Percentiles rank a stretch among this genome's conserved stretches.
phyloP scores from a whole-genome alignment of 768 basidiomycete genomes.

The Lentinula raphanica region DNA sequence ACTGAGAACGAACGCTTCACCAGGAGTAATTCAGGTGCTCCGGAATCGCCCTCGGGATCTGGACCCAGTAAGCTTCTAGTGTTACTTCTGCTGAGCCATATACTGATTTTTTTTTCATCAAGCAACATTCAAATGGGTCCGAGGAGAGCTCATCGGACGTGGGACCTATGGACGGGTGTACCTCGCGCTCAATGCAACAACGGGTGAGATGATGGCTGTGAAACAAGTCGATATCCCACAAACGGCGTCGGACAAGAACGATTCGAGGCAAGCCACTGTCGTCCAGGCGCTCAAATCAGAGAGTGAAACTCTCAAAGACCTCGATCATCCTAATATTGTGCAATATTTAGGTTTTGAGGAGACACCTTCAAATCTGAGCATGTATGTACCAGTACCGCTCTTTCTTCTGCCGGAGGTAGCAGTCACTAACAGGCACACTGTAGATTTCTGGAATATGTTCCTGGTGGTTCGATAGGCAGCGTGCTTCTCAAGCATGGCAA shows the following conservation, averaged over 20 bases:
- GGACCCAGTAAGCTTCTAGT: constrained; percentile 56
- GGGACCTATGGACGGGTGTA: constrained; percentile 97
- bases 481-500: constrained; percentile 88
- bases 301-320: constrained; percentile 92
- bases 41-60: constrained; percentile 54
- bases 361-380: constrained; percentile 82
- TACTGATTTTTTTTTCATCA: constrained; percentile 18
- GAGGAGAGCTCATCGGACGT: constrained; percentile 95
- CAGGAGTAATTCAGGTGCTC: constrained; percentile 33
- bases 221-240: constrained; percentile 97
- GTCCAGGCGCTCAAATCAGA: constrained; percentile 92
- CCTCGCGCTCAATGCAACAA: constrained; percentile 91
- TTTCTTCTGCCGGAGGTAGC: neutral
- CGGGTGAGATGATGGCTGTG: constrained; percentile 98
- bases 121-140: constrained; percentile 96
- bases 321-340: constrained; percentile 96
- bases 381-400: constrained; percentile 60
- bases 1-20: constrained; percentile 53
- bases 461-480: constrained; percentile 91
- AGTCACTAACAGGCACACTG: neutral
- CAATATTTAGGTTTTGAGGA: constrained; percentile 96
- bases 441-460: constrained; percentile 98
- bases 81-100: neutral
- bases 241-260: constrained; percentile 86
- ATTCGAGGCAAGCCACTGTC: constrained; percentile 75